A percentile compares a stretch with the other conserved stretches of the same genome.
These are phyloP conservation scores for Eimeria maxima DNA, from an alignment of 169 alveolate genomes.

Conservation along the genomic window DNA sequence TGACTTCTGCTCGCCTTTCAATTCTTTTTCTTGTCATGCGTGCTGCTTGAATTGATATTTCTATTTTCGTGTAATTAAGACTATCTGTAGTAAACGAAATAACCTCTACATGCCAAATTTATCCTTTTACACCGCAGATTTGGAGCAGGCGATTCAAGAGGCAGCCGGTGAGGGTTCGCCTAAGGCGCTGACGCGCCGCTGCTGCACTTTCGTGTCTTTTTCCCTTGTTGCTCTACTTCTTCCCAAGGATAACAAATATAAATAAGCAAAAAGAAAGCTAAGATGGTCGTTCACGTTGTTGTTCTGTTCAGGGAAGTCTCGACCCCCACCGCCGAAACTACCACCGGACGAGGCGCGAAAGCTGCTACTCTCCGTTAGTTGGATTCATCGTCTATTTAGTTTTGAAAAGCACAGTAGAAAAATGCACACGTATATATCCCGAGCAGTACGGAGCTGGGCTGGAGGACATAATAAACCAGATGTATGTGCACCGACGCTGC, in stretches of 20 bases:
- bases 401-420: neutral
- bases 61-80: neutral
- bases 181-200: neutral
- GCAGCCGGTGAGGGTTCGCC: slow-evolving; percentile 57
- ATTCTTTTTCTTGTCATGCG: neutral
- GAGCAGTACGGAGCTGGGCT: slow-evolving; percentile 62
- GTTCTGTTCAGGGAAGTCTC: slow-evolving; percentile 17
- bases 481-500: neutral
- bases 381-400: neutral
- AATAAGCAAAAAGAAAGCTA: neutral
- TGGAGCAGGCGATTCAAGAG: slow-evolving; percentile 32
- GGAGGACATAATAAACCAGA: slow-evolving; percentile 51
- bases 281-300: neutral
- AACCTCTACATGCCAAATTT: neutral
- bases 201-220: neutral
- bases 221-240: neutral
- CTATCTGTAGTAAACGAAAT: neutral
- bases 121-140: neutral
- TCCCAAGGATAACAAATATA: neutral
- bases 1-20: neutral
- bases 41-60: neutral
- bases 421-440: neutral
- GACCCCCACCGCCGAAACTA: slow-evolving; percentile 37
- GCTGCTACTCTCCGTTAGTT: slow-evolving; percentile 65
- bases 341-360: slow-evolving; percentile 56